phyloP scores from a whole-genome alignment of 208 protist species.

The Tritrichomonas foetus region DNA sequence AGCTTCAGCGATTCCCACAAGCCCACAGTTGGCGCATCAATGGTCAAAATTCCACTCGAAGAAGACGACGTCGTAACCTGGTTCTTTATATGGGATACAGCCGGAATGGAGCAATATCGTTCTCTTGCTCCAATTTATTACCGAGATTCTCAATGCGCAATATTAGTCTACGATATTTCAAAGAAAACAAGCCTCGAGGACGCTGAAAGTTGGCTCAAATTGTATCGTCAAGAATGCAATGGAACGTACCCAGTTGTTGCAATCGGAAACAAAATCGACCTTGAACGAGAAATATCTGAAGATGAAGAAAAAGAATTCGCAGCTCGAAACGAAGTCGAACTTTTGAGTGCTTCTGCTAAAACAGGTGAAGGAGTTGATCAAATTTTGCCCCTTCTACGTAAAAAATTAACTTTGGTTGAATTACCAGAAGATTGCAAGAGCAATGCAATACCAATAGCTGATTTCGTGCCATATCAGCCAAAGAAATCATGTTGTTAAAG shows the following conservation, averaged over 20 bases:
- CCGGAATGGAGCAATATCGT: conserved; percentile 22
- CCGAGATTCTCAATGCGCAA: neutral
- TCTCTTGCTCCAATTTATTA: neutral
- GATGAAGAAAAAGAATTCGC: neutral
- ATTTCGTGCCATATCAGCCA: too few relatives aligned
- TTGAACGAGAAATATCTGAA: neutral
- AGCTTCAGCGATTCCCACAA: neutral
- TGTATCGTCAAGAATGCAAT: neutral
- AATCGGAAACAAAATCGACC: conserved; percentile 34
- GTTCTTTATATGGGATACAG: conserved; percentile 33
- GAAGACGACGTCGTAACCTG: neutral
- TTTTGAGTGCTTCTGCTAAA: neutral
- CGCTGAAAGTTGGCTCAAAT: neutral
- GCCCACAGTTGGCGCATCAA: neutral
- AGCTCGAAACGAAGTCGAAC: too few relatives aligned
- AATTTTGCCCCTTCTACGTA: neutral
- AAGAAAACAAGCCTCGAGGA: neutral
- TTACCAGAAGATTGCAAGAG: too few relatives aligned
- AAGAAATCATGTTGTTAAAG: too few relatives aligned
- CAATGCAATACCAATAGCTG: too few relatives aligned
- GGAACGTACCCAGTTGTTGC: neutral
- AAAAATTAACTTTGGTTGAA: neutral
- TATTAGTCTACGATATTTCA: neutral
- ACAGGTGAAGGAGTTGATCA: neutral
- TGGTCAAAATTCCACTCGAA: neutral